Evolutionary conservation across 192 early-diverging fungal genomes (phyloP), one percentile per base, ranked within the genome.

Genomic region (Coemansia sp.): DNA sequence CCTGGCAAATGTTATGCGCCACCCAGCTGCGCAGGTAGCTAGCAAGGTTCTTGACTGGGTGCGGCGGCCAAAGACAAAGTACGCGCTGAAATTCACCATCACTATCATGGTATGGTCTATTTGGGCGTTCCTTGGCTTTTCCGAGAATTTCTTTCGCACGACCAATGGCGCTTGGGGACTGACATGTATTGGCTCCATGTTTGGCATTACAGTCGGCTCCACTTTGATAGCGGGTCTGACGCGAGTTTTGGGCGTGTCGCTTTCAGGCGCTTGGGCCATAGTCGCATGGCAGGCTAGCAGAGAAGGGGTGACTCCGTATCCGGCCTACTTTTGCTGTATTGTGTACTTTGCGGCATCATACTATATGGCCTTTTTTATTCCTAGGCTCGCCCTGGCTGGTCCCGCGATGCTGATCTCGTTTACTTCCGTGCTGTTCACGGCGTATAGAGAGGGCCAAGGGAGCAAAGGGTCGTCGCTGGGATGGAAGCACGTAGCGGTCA

Each of bases 51-150:
- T 80, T 7, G 67, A 69, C 69, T 80, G 78, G 72, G 19, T 44
- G 1, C 39, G 62, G 34, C 61, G 70, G 24, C 69, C 66, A 24
- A 72, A 75, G 60, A 80, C 78, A 24, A 73, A 55, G 34, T 80
- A 80, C 40, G 73, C 78, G 44, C 50, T 80, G 40, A 80, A 80
- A 58, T 80, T 80, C 60, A 75, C 73, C 3, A 58, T 69, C 9
- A 67, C 71, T 9, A 75, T 80, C 70, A 75, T 80, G 78, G 59
- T 42, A 9, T 80, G 78, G 78, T 66, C 70, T 2, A 50, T 80
- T 29, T 80, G 78, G 78, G 56, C 78, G n/a, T 80, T 59, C 41
- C 48, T 80, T n/a, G 36, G 62, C 41, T 31, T 65, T 20, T 69
- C 74, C 6, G 32, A 62, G 13, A 17, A 36, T 2, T 80, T 80